A percentile compares a stretch with the other conserved stretches of the same genome.
Evolutionary conservation across 2,329 filamentous ascomycete genomes (phyloP).

Genomic region (Immersiporthe knoxdaviesiana): DNA sequence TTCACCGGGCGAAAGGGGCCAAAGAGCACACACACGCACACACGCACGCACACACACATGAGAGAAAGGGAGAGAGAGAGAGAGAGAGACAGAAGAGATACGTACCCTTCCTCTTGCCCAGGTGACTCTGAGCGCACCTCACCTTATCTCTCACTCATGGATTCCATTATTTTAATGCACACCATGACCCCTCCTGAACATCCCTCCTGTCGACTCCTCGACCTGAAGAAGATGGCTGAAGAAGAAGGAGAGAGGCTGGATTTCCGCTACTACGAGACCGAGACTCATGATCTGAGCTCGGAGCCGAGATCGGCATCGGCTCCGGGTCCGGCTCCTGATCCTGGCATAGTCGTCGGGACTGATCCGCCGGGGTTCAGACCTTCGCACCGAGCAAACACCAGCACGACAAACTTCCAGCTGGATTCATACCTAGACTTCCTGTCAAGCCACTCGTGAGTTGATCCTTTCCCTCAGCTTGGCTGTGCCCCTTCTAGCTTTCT

Average conservation of each 20-base stretch:
- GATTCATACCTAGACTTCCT: constrained; percentile 11
- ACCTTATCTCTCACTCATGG: neutral
- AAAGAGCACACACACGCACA: too few relatives aligned
- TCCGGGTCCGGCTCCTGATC: neutral
- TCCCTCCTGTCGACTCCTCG: constrained; percentile 1
- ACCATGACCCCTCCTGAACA: neutral
- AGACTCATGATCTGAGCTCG: neutral
- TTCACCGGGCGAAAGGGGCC: too few relatives aligned
- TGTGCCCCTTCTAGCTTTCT: neutral
- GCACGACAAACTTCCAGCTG: constrained; percentile 8
- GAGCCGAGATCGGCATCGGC: neutral
- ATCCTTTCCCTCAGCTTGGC: too few relatives aligned
- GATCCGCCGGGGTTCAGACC: neutral
- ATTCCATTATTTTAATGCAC: neutral
- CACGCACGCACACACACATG: too few relatives aligned
- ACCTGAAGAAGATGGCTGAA: neutral
- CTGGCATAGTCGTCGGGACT: neutral
- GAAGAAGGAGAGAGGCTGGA: neutral
- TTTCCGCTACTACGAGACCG: neutral
- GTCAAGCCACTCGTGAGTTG: constrained; percentile 5
- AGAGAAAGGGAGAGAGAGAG: neutral
- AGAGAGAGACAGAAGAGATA: too few relatives aligned
- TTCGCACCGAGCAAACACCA: neutral
- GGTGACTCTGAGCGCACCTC: neutral
- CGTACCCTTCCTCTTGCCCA: too few relatives aligned